phyloP scores from a whole-genome alignment of 2,329 filamentous ascomycete species.

The Trichoderma cornu-damae region DNA sequence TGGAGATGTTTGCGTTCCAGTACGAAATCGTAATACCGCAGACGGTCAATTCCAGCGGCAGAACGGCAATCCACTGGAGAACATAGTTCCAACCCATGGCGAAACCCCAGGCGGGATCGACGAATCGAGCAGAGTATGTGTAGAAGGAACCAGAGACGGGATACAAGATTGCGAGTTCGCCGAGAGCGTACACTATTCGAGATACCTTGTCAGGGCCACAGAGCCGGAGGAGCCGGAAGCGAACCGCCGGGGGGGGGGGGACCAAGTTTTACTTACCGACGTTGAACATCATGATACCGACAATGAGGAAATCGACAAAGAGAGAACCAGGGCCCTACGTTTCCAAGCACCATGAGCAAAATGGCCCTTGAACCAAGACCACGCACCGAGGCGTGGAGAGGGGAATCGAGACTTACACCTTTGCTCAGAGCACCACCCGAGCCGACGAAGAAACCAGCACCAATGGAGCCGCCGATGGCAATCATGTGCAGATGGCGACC shows the following conservation, averaged over 20 bases:
- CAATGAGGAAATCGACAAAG: conserved; percentile 42
- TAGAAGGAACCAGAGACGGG: conserved; percentile 57
- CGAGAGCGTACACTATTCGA: conserved; percentile 47
- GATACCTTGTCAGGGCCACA: neutral
- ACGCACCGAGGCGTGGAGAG: neutral
- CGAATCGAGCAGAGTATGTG: conserved; percentile 53
- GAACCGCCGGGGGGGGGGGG: too few relatives aligned
- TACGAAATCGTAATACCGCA: conserved; percentile 47
- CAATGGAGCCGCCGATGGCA: conserved; percentile 45
- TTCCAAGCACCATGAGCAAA: neutral
- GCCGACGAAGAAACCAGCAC: conserved; percentile 42
- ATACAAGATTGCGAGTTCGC: conserved; percentile 54
- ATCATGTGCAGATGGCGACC: conserved; percentile 56
- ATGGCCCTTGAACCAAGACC: neutral
- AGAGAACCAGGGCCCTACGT: conserved; percentile 32
- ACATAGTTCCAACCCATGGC: conserved; percentile 49
- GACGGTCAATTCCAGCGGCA: conserved; percentile 46
- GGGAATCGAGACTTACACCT: conserved; percentile 36
- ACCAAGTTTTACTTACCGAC: conserved; percentile 30
- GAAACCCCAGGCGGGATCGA: conserved; percentile 54
- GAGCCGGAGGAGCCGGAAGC: neutral
- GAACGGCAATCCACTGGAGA: conserved; percentile 44
- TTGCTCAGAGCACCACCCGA: conserved; percentile 45
- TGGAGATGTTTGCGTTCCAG: conserved; percentile 43
- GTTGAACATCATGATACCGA: conserved; percentile 51